Evolutionary conservation across 768 basidiomycete species (phyloP).

Genomic region (Sarcodon aspratus): DNA sequence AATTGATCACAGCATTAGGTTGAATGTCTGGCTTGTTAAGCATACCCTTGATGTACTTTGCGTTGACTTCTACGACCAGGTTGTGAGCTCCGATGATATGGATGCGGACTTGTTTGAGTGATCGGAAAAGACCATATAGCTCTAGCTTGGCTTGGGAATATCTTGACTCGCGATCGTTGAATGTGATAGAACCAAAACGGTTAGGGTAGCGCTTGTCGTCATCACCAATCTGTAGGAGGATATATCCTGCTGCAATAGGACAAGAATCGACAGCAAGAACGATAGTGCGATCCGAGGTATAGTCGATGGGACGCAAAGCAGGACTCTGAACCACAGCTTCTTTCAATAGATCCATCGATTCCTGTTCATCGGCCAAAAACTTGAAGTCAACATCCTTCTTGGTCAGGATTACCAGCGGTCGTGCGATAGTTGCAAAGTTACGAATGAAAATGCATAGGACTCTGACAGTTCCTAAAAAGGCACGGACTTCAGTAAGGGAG

Average conservation of each 20-base stretch:
- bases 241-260: slow-evolving; percentile 12
- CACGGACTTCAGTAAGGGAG: slow-evolving; percentile 12
- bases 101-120: slow-evolving; percentile 6
- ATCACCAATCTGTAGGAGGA: slow-evolving; percentile 14
- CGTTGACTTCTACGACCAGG: slow-evolving; percentile 26
- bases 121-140: slow-evolving; percentile 14
- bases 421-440: slow-evolving; percentile 10
- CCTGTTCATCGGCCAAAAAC: slow-evolving; percentile 6
- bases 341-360: slow-evolving; percentile 10
- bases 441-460: slow-evolving; percentile 11
- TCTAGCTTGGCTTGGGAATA: slow-evolving; percentile 17
- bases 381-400: slow-evolving; percentile 11
- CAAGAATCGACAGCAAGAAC: slow-evolving; percentile 12
- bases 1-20: slow-evolving; percentile 25
- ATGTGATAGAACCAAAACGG: slow-evolving; percentile 25
- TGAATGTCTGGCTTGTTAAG: slow-evolving; percentile 25
- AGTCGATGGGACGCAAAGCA: slow-evolving; percentile 12
- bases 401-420: slow-evolving; percentile 9
- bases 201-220: slow-evolving; percentile 13
- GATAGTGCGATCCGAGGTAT: slow-evolving; percentile 5
- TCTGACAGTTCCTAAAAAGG: slow-evolving; percentile 13
- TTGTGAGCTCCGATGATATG: slow-evolving; percentile 20
- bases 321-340: slow-evolving; percentile 5
- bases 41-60: slow-evolving; percentile 27
- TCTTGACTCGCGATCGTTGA: slow-evolving; percentile 15